Evolutionary conservation across 805 yeast species (phyloP).

Genomic region (Schizosaccharomyces pombe): DNA sequence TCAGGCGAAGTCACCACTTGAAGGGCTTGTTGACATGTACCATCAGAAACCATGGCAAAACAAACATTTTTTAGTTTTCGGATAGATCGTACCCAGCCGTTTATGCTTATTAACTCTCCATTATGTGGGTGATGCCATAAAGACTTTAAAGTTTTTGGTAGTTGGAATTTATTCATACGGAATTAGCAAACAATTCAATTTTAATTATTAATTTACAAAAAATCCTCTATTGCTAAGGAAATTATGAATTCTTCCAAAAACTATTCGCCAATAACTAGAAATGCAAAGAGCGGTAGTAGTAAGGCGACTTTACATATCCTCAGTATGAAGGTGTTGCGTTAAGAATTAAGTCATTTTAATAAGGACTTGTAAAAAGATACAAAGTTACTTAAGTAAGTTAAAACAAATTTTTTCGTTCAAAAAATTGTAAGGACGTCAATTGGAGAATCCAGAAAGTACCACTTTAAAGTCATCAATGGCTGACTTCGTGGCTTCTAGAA

Average conservation of each 20-base stretch:
- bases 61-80: conserved; percentile 53
- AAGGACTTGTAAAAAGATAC: too few relatives aligned
- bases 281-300: too few relatives aligned
- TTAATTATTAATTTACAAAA: too few relatives aligned
- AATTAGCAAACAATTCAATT: background rate
- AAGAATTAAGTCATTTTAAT: too few relatives aligned
- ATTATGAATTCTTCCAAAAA: too few relatives aligned
- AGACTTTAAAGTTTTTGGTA: background rate
- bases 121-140: background rate
- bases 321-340: too few relatives aligned
- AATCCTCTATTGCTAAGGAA: too few relatives aligned
- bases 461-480: background rate
- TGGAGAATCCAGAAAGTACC: background rate
- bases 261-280: too few relatives aligned
- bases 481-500: background rate
- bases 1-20: conserved; percentile 26
- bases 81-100: conserved; percentile 58
- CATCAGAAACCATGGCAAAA: conserved; percentile 64
- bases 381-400: background rate
- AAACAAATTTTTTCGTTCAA: background rate
- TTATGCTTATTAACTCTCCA: conserved; percentile 19
- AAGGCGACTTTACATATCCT: too few relatives aligned
- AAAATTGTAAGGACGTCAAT: background rate
- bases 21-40: conserved; percentile 32
- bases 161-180: background rate